phyloP scores from a whole-genome alignment of 192 early-diverging fungal species.

The Gonapodya prolifera region DNA sequence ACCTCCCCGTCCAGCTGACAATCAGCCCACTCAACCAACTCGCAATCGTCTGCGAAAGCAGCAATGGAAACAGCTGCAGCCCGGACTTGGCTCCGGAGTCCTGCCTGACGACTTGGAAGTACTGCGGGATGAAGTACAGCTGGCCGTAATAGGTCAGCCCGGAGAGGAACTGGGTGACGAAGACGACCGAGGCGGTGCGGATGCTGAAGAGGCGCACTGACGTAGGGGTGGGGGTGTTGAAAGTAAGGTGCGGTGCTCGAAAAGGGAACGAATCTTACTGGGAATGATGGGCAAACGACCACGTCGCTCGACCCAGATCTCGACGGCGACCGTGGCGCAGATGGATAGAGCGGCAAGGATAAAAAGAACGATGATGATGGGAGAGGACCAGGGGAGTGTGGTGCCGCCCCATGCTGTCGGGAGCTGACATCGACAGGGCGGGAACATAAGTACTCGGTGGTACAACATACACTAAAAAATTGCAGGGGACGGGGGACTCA shows the following conservation, averaged over 20 bases:
- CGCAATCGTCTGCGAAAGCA: too few relatives aligned
- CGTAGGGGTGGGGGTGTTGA: slow-evolving; percentile 43
- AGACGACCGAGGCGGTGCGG: slow-evolving; percentile 39
- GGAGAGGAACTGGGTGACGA: slow-evolving; percentile 29
- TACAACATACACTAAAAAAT: too few relatives aligned
- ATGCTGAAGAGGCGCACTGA: slow-evolving; percentile 29
- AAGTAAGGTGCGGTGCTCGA: too few relatives aligned
- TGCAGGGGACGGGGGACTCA: too few relatives aligned
- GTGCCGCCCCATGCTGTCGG: slow-evolving; percentile 48
- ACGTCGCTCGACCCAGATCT: slow-evolving; percentile 42
- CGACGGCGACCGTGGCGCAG: slow-evolving; percentile 30
- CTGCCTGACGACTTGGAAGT: slow-evolving; percentile 46
- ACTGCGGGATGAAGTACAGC: slow-evolving; percentile 52
- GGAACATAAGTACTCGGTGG: too few relatives aligned
- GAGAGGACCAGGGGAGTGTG: slow-evolving; percentile 39
- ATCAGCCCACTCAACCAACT: too few relatives aligned
- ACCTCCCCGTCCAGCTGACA: too few relatives aligned
- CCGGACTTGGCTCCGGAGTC: slow-evolving; percentile 38
- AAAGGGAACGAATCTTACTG: too few relatives aligned
- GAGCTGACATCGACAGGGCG: too few relatives aligned
- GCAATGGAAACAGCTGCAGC: slow-evolving; percentile 48
- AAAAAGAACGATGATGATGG: slow-evolving; percentile 37
- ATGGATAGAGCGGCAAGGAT: slow-evolving; percentile 27
- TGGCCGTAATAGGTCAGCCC: slow-evolving; percentile 44
- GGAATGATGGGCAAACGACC: too few relatives aligned